phyloP scores from a whole-genome alignment of 257 asterid genomes.

The Solanum appendiculatum region DNA sequence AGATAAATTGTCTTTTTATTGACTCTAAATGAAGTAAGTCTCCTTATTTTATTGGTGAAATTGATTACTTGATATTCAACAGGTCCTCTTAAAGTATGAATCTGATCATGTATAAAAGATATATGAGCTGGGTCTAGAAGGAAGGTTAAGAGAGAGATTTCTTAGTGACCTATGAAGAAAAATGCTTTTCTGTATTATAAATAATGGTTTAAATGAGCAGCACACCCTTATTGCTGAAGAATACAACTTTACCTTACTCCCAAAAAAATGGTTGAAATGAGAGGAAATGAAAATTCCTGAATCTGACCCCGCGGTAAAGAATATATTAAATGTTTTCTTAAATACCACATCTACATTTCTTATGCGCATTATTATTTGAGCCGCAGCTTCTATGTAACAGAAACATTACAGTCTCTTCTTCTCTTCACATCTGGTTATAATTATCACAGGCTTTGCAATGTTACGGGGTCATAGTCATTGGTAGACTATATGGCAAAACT shows the following conservation, averaged over 20 bases:
- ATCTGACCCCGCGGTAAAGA: neutral
- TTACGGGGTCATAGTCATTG: neutral
- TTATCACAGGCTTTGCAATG: neutral
- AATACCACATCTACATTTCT: neutral
- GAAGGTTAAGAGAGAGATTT: neutral
- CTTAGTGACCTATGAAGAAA: neutral
- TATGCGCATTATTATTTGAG: neutral
- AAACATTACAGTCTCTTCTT: neutral
- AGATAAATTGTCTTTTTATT: neutral
- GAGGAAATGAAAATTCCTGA: neutral
- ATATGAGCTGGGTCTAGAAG: neutral
- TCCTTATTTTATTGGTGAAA: neutral
- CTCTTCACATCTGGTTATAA: neutral
- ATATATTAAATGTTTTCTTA: neutral
- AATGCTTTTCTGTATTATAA: neutral
- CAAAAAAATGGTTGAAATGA: neutral
- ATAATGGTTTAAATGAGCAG: neutral
- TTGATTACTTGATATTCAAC: neutral
- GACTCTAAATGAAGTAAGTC: neutral
- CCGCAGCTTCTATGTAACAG: neutral
- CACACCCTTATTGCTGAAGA: neutral
- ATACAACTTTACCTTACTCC: neutral
- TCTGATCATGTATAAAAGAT: neutral
- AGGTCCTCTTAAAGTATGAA: neutral
- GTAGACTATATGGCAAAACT: neutral